These are phyloP conservation scores for Entomortierella parvispora DNA, from an alignment of 192 early-diverging fungal species.

Conservation along the genomic window DNA sequence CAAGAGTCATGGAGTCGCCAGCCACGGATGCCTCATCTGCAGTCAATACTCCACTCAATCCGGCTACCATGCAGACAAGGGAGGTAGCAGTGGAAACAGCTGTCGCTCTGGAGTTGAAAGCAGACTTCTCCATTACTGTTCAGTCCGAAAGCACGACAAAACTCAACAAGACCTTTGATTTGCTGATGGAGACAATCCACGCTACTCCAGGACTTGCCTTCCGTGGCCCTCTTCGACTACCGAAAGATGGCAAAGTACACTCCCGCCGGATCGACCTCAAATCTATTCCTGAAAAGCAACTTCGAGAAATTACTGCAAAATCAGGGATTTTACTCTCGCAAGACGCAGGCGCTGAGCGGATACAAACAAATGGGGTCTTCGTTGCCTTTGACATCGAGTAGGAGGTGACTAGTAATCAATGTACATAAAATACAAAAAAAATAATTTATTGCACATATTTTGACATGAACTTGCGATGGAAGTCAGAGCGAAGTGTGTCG, in stretches of 20 bases:
- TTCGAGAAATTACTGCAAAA: conserved; percentile 18
- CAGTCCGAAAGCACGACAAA: conserved; percentile 37
- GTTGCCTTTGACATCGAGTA: conserved; percentile 48
- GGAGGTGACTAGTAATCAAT: too few species aligned
- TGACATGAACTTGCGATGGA: conserved; percentile 95
- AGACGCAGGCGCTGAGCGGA: conserved; percentile 16
- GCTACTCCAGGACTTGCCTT: conserved; percentile 22
- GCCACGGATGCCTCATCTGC: too few species aligned
- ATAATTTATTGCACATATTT: conserved; percentile 90
- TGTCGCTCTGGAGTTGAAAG: conserved; percentile 8
- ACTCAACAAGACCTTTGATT: conserved; percentile 30
- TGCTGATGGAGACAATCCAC: conserved; percentile 44
- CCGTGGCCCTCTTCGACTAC: conserved; percentile 38
- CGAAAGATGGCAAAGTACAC: conserved; percentile 43
- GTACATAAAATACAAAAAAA: too few species aligned
- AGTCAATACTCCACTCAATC: too few species aligned
- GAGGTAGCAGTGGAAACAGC: too few species aligned
- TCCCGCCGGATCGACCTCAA: conserved; percentile 41
- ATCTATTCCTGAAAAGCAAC: conserved; percentile 27
- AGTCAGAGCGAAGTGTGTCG: conserved; percentile 95
- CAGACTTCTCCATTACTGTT: conserved; percentile 45
- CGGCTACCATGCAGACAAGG: too few species aligned
- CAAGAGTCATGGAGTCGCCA: too few species aligned
- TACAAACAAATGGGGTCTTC: conserved; percentile 25
- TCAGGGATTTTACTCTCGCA: conserved; percentile 27